phyloP scores from a whole-genome alignment of 257 asterid genomes.

The Capsicum baccatum region DNA sequence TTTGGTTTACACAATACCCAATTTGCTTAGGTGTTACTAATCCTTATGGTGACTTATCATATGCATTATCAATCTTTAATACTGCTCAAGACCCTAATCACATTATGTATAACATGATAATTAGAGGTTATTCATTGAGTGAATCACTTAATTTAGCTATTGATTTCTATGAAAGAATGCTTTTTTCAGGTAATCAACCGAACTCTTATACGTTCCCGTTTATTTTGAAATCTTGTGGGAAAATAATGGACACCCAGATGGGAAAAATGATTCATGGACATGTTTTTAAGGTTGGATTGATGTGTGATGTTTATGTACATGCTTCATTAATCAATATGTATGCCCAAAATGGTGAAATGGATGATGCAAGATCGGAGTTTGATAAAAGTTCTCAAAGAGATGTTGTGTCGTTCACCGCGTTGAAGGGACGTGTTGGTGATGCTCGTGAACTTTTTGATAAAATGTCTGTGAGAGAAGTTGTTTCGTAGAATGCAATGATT shows the following conservation, averaged over 20 bases:
- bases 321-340: slow-evolving; percentile 42
- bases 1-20: slow-evolving; percentile 44
- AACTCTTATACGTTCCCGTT: slow-evolving; percentile 39
- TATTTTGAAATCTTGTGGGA: slow-evolving; percentile 39
- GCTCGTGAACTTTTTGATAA: slow-evolving; percentile 44
- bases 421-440: slow-evolving; percentile 37
- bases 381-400: slow-evolving; percentile 44
- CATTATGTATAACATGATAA: slow-evolving; percentile 37
- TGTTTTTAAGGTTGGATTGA: slow-evolving; percentile 39
- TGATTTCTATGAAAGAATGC: slow-evolving; percentile 34
- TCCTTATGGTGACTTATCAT: slow-evolving; percentile 33
- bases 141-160: slow-evolving; percentile 32
- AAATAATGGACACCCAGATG: slow-evolving; percentile 22
- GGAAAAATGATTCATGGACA: slow-evolving; percentile 45
- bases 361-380: slow-evolving; percentile 39
- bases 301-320: slow-evolving; percentile 40
- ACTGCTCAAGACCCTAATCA: slow-evolving; percentile 35
- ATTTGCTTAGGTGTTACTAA: slow-evolving; percentile 39
- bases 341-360: slow-evolving; percentile 40
- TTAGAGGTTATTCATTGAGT: slow-evolving; percentile 41
- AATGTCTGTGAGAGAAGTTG: slow-evolving; percentile 46
- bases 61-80: slow-evolving; percentile 34
- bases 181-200: slow-evolving; percentile 30
- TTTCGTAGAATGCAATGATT: slow-evolving; percentile 46
- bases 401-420: slow-evolving; percentile 40